A percentile compares a stretch with the other conserved stretches of the same genome.
These are phyloP conservation scores for Chlorella sp. DNA, from an alignment of 139 green algal genomes.

Conservation along the genomic window DNA sequence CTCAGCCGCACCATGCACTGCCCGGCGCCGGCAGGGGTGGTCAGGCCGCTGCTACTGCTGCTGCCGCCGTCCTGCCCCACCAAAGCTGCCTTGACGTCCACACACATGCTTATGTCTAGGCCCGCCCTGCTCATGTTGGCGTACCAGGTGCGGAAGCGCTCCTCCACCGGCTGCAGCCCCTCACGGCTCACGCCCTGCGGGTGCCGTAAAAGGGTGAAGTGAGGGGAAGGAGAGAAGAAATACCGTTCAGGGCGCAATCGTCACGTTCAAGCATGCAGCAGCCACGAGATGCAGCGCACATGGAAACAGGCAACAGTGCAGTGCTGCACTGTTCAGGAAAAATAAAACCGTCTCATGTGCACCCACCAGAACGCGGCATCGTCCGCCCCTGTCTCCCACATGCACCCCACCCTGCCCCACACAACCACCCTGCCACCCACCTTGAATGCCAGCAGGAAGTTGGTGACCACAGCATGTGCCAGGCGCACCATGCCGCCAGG, in stretches of 20 bases:
- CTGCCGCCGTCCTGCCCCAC: background rate
- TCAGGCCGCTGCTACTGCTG: background rate
- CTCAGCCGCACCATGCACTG: constrained; percentile 45
- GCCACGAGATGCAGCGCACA: background rate
- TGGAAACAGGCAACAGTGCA: background rate
- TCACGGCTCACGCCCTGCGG: background rate
- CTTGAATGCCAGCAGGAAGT: constrained; percentile 64
- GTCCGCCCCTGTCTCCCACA: too few species aligned
- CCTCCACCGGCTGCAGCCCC: background rate
- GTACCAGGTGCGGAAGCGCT: constrained; percentile 43
- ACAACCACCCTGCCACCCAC: background rate
- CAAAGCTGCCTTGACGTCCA: constrained; percentile 46
- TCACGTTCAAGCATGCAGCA: background rate
- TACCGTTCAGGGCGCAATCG: background rate
- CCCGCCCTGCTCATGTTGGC: constrained; percentile 61
- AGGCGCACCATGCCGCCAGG: constrained; percentile 68
- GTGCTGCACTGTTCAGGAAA: background rate
- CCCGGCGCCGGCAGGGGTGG: background rate
- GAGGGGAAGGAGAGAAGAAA: background rate
- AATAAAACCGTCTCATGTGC: too few species aligned
- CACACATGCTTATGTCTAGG: constrained; percentile 68
- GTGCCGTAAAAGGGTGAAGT: background rate
- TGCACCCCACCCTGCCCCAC: too few species aligned
- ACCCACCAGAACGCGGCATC: too few species aligned
- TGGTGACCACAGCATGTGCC: constrained; percentile 62